Conservation (phyloP, 495 filamentous ascomycete genomes). For the Tuber magnatum region DNA sequence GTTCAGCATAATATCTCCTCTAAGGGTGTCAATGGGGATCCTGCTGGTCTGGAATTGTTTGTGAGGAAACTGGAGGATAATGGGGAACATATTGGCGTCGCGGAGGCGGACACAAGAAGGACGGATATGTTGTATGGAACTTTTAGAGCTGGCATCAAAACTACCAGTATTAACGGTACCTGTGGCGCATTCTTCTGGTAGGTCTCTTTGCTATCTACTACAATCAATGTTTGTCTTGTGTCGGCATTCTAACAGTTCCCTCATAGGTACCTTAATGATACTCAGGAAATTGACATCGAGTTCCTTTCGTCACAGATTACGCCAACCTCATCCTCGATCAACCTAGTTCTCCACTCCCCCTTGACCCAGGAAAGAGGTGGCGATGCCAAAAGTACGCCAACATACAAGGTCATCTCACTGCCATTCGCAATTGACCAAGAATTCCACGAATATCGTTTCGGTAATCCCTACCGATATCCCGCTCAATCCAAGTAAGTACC, state of each 20-base stretch:
- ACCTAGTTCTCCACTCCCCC: conserved; percentile 64
- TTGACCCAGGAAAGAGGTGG: conserved; percentile 50
- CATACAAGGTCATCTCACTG: conserved; percentile 51
- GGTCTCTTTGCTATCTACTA: conserved; percentile 27
- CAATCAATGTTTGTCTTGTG: background rate
- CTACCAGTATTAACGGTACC: conserved; percentile 54
- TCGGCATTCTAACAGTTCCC: conserved; percentile 16
- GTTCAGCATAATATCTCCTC: conserved; percentile 43
- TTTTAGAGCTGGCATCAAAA: conserved; percentile 60
- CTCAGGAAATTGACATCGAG: conserved; percentile 74
- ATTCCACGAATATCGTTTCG: conserved; percentile 69
- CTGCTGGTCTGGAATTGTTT: conserved; percentile 54
- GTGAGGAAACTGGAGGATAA: conserved; percentile 47
- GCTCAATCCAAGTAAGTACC: background rate
- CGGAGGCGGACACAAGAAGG: conserved; percentile 54
- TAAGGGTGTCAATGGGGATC: conserved; percentile 45
- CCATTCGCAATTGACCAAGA: conserved; percentile 55
- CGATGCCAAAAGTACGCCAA: conserved; percentile 51
- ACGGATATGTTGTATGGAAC: conserved; percentile 59
- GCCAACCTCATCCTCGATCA: conserved; percentile 52
- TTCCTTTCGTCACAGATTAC: conserved; percentile 59
- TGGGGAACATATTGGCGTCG: conserved; percentile 51
- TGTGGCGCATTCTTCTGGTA: conserved; percentile 75
- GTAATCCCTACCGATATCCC: conserved; percentile 18
- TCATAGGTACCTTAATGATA: conserved; percentile 58